Conservation (phyloP, 2,329 filamentous ascomycete genomes). For the Fusarium incarnatum region DNA sequence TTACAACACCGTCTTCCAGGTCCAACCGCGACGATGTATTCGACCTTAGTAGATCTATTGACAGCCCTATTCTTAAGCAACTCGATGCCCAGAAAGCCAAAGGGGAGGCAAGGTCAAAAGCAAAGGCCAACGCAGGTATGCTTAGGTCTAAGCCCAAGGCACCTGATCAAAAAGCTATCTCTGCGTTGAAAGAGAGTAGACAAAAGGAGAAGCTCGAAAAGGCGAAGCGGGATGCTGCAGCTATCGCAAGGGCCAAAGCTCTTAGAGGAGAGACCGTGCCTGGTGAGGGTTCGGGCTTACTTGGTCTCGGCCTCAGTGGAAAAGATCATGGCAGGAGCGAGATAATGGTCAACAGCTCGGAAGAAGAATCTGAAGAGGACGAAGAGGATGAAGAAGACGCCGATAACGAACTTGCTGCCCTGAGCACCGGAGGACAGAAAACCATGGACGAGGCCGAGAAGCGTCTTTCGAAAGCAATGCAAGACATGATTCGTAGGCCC, state of each 20-base stretch:
- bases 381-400: constrained; percentile 67
- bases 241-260: constrained; percentile 74
- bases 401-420: constrained; percentile 62
- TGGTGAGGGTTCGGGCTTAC: constrained; percentile 82
- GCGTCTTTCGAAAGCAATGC: constrained; percentile 60
- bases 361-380: constrained; percentile 79
- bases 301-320: constrained; percentile 76
- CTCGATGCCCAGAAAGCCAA: constrained; percentile 56
- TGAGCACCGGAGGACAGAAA: constrained; percentile 62
- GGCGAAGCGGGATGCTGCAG: constrained; percentile 76
- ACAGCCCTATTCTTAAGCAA: constrained; percentile 61
- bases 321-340: constrained; percentile 87
- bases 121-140: constrained; percentile 48
- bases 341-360: constrained; percentile 89
- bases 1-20: constrained; percentile 44
- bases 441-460: constrained; percentile 61
- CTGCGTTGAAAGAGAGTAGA: constrained; percentile 74
- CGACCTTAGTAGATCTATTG: constrained; percentile 60
- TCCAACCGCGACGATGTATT: constrained; percentile 61
- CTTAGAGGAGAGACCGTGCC: constrained; percentile 54
- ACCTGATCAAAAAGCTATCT: constrained; percentile 54
- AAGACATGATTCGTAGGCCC: constrained; percentile 72
- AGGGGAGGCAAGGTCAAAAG: constrained; percentile 46
- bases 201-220: constrained; percentile 80
- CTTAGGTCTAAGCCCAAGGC: constrained; percentile 48